Percentiles rank a stretch among this genome's conserved stretches.
Evolutionary conservation across 192 early-diverging fungal species (phyloP).

Genomic region (Gigaspora rosea): DNA sequence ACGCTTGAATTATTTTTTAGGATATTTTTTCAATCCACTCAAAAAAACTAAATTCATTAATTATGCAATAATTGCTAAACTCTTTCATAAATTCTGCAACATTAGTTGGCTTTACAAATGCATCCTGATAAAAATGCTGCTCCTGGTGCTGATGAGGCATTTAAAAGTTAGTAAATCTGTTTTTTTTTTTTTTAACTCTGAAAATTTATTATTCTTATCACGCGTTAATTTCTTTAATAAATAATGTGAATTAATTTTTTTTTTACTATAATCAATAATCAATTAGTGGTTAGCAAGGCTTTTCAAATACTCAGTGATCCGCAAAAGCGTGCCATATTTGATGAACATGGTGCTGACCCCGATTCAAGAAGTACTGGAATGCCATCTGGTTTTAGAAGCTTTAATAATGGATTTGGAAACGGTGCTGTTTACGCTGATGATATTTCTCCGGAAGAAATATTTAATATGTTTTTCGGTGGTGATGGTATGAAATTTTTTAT

Average conservation of each 20-base stretch:
- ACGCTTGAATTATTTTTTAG: neutral
- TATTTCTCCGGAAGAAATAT: slow-evolving; percentile 90
- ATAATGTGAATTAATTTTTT: neutral
- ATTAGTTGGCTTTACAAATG: slow-evolving; percentile 83
- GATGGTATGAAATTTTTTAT: slow-evolving; percentile 36
- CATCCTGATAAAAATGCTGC: slow-evolving; percentile 97
- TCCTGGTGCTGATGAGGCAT: slow-evolving; percentile 94
- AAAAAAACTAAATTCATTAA: too few species aligned
- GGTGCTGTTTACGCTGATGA: slow-evolving; percentile 59
- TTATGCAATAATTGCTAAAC: too few species aligned
- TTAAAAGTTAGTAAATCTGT: slow-evolving; percentile 67
- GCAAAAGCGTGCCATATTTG: slow-evolving; percentile 84
- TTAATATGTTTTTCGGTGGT: slow-evolving; percentile 94
- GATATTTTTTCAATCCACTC: too few species aligned
- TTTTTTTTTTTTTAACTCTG: neutral
- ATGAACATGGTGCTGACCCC: slow-evolving; percentile 78
- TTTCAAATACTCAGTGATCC: slow-evolving; percentile 86
- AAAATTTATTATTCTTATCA: neutral
- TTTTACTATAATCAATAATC: neutral
- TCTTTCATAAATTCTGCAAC: slow-evolving; percentile 20
- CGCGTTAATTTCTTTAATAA: neutral
- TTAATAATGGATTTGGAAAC: slow-evolving; percentile 42
- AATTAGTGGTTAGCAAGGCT: slow-evolving; percentile 83
- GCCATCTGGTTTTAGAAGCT: slow-evolving; percentile 37
- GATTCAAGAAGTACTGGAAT: slow-evolving; percentile 45